Evolutionary conservation across 2,329 filamentous ascomycete genomes (phyloP).

Genomic region (Xylariaceae sp.): DNA sequence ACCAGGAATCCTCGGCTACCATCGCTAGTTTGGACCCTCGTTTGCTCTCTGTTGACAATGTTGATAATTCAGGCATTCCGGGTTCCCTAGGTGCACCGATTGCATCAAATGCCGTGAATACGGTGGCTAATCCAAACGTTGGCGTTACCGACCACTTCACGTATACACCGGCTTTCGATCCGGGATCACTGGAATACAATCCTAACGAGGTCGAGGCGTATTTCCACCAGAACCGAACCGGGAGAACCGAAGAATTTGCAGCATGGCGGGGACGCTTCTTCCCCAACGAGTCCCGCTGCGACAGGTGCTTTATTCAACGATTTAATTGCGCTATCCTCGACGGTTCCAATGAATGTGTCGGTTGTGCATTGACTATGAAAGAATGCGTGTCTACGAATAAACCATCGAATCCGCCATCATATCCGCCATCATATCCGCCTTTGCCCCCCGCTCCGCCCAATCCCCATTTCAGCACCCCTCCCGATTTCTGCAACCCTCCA

Average conservation of each 20-base stretch:
- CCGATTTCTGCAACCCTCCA: too few relatives aligned
- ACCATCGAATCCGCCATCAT: neutral
- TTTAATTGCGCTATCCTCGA: neutral
- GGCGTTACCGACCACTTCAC: neutral
- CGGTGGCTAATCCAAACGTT: neutral
- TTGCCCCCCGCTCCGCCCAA: neutral
- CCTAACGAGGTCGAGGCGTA: neutral
- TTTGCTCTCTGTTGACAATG: too few relatives aligned
- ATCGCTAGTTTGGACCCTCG: too few relatives aligned
- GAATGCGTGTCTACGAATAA: neutral
- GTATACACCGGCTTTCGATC: neutral
- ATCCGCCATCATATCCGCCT: neutral
- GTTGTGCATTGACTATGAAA: neutral
- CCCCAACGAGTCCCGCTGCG: neutral
- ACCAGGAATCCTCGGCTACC: too few relatives aligned
- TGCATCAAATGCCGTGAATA: too few relatives aligned
- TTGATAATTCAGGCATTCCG: too few relatives aligned
- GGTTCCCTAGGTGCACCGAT: too few relatives aligned
- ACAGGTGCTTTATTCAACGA: neutral
- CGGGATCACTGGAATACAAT: neutral
- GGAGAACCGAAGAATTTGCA: neutral
- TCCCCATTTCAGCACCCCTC: neutral
- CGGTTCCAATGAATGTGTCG: neutral
- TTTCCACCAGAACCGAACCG: neutral
- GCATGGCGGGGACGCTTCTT: slow-evolving; percentile 1